A percentile compares a stretch with the other conserved stretches of the same genome.
Evolutionary conservation across 371 early-diverging fungal genomes (phyloP).

Genomic region (Zancudomyces culisetae): DNA sequence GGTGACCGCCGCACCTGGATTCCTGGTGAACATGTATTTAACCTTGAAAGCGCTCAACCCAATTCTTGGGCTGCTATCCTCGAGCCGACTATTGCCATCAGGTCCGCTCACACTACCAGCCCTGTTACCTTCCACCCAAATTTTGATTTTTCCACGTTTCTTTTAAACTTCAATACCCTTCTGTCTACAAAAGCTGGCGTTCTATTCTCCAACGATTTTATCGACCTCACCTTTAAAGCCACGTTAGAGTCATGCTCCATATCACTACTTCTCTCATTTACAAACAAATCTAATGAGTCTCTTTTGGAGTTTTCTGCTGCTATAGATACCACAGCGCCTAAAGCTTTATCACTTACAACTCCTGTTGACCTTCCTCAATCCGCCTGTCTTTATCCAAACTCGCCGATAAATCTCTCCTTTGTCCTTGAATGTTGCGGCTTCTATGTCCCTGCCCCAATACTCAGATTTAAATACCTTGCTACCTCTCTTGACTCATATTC

Average conservation of each 20-base stretch:
- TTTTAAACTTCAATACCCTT: conserved; percentile 29
- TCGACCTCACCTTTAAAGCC: conserved; percentile 73
- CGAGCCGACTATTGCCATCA: conserved; percentile 8
- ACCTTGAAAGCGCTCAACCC: background rate
- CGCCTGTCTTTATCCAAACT: conserved; percentile 22
- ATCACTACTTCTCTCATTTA: conserved; percentile 65
- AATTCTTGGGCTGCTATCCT: background rate
- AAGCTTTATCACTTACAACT: conserved; percentile 3
- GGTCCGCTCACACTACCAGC: background rate
- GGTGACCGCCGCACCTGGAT: conserved; percentile 91
- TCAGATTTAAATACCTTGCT: conserved; percentile 36
- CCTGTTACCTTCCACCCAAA: background rate
- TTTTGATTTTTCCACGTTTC: conserved; percentile 29
- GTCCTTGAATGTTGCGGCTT: conserved; percentile 44
- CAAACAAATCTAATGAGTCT: conserved; percentile 53
- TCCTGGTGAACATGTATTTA: conserved; percentile 63
- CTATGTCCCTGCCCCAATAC: conserved; percentile 33
- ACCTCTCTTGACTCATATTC: conserved; percentile 25
- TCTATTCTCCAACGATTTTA: conserved; percentile 62
- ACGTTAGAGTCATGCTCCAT: conserved; percentile 75
- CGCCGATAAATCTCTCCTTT: conserved; percentile 58
- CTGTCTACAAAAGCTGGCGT: conserved; percentile 59
- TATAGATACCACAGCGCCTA: background rate
- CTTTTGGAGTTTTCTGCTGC: conserved; percentile 21
- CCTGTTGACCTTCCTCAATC: conserved; percentile 12